phyloP scores from a whole-genome alignment of 2,329 filamentous ascomycete species.

The Chrysosphaeria jannelii region DNA sequence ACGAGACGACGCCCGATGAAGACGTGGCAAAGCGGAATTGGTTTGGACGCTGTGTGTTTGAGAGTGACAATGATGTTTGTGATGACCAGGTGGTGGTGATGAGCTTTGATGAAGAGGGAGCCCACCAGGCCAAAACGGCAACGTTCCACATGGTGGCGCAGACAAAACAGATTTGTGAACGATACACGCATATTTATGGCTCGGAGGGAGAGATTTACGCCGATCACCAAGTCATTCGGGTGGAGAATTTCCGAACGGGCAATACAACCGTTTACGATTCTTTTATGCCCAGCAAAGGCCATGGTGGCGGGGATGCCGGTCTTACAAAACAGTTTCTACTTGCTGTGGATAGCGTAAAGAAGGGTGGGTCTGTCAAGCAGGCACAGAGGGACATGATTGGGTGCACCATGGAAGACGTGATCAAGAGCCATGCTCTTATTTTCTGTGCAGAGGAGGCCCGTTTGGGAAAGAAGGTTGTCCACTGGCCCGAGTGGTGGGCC shows the following conservation, averaged over 20 bases:
- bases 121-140: slow-evolving; percentile 47
- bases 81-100: slow-evolving; percentile 82
- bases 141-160: slow-evolving; percentile 86
- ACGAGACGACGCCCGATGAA: slow-evolving; percentile 14
- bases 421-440: slow-evolving; percentile 75
- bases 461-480: slow-evolving; percentile 32
- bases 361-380: slow-evolving; percentile 29
- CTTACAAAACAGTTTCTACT: slow-evolving; percentile 56
- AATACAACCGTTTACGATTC: slow-evolving; percentile 26
- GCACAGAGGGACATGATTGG: slow-evolving; percentile 54
- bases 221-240: slow-evolving; percentile 45
- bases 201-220: slow-evolving; percentile 63
- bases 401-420: slow-evolving; percentile 57
- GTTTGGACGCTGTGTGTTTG: slow-evolving; percentile 91
- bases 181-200: slow-evolving; percentile 65
- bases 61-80: slow-evolving; percentile 73
- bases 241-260: slow-evolving; percentile 39
- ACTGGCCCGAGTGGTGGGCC: slow-evolving; percentile 63
- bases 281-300: slow-evolving; percentile 26
- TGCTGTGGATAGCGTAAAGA: slow-evolving; percentile 55
- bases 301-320: slow-evolving; percentile 51
- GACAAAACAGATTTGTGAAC: slow-evolving; percentile 61
- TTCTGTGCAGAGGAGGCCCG: slow-evolving; percentile 85
- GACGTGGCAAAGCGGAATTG: slow-evolving; percentile 27
- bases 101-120: slow-evolving; percentile 45